These are phyloP conservation scores for Buddleja alternifolia DNA, from an alignment of 257 asterid species.

Conservation along the genomic window DNA sequence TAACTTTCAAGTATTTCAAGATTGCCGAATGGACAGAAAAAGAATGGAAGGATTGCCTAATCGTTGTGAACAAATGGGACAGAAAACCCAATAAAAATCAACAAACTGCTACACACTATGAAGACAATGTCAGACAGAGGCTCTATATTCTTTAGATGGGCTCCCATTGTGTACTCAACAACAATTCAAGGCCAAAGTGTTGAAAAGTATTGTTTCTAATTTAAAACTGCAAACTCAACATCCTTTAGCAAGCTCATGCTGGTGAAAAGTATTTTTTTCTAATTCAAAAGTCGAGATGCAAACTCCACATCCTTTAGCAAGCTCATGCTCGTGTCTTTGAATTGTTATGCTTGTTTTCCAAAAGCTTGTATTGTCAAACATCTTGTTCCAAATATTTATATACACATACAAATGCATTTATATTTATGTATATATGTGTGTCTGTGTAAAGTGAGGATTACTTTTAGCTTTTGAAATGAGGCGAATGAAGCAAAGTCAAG, in stretches of 20 bases:
- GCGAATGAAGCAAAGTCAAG: too few relatives aligned
- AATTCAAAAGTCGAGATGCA: conserved; percentile 4
- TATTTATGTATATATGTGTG: too few relatives aligned
- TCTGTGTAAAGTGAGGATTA: too few relatives aligned
- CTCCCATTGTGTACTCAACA: conserved; percentile 92
- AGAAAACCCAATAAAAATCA: conserved; percentile 91
- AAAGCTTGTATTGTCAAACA: too few relatives aligned
- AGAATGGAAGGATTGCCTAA: conserved; percentile 96
- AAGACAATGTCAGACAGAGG: conserved; percentile 85
- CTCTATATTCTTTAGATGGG: conserved; percentile 92
- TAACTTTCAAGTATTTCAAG: conserved; percentile 66
- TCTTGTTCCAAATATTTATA: too few relatives aligned
- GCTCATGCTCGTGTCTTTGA: too few relatives aligned
- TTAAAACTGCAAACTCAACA: conserved; percentile 12
- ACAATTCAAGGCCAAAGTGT: conserved; percentile 82
- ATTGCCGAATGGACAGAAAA: conserved; percentile 88
- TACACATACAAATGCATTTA: too few relatives aligned
- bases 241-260: too few relatives aligned
- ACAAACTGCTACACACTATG: conserved; percentile 70
- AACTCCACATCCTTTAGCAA: too few relatives aligned
- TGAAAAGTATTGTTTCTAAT: conserved; percentile 66
- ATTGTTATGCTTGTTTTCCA: too few relatives aligned
- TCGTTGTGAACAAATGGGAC: conserved; percentile 99
- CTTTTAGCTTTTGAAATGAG: too few relatives aligned
- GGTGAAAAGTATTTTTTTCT: conserved; percentile 68